Evolutionary conservation across 2,329 filamentous ascomycete genomes (phyloP), one percentile per base, ranked within the genome.

Genomic region (Cladophialophora carrionii): DNA sequence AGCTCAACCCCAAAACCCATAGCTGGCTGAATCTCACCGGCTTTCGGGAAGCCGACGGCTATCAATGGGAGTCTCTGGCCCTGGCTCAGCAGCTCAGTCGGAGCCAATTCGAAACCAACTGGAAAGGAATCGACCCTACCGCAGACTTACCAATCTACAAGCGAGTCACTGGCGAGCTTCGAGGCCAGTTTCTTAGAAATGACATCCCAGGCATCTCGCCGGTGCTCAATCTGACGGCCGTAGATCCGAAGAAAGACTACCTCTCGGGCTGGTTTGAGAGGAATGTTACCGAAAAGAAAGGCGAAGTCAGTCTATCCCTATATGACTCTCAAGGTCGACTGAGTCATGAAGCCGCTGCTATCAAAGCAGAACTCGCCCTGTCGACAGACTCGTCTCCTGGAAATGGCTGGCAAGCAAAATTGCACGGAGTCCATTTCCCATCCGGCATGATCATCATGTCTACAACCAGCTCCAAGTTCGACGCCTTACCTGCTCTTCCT

Each of bases 401-500:
- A 4, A 88, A 88, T 73, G 90, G 87, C 70, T 93, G 90, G 87
- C 89, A 93, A 71, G 87, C 96, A 78, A 84, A 86, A 58, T 79
- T 96, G 57, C 88, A 92, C 76, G 95, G 95, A 3, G 84, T 96
- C 3, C 94, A 98, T 79, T 96, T 92, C 82, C 88, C 90, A 43
- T 86, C 90, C 68, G 95, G 95, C 1, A 85, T 87, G 14, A 86
- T 95, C 57, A 80, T 98, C 41, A 80, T 98, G 74, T 91, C 90
- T 1, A 97, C 94, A 0, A 94, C 92, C 55, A 97, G 92, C 76
- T 90, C 96, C 74, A 97, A 96, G 80, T 95, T 95, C 73, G 87
- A 89, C n/a, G 93, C 95, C 51, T 88, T 98, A 62, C 96, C 96
- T 75, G 90, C 88, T 2, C 80, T 98, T 54, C 93, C 95, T 29